These are phyloP conservation scores for Hibiscus trionum DNA, from an alignment of 345 rosid species.

Conservation along the genomic window DNA sequence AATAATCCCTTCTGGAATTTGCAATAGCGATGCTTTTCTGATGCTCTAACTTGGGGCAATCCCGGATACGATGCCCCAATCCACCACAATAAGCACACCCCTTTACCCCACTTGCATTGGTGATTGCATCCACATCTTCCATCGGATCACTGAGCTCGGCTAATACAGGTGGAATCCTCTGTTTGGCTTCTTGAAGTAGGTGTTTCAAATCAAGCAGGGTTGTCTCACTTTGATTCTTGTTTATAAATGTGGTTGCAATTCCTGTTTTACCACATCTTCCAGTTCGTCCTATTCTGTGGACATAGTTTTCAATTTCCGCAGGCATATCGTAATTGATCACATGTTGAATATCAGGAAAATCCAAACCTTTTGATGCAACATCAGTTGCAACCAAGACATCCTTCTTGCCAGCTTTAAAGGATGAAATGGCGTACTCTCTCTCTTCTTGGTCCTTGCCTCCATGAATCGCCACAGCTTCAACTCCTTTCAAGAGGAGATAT, in stretches of 20 bases:
- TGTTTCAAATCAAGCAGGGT: slow-evolving; percentile 83
- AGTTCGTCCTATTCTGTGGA: slow-evolving; percentile 87
- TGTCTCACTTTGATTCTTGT: slow-evolving; percentile 89
- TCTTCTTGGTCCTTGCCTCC: slow-evolving; percentile 97
- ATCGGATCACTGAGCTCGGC: slow-evolving; percentile 85
- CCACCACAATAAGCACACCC: slow-evolving; percentile 98
- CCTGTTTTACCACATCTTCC: slow-evolving; percentile 95
- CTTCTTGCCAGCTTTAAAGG: slow-evolving; percentile 76
- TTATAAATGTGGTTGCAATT: slow-evolving; percentile 85
- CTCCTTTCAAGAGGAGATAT: slow-evolving; percentile 86
- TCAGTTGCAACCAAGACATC: slow-evolving; percentile 90
- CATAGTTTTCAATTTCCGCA: slow-evolving; percentile 85
- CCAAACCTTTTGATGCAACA: slow-evolving; percentile 90
- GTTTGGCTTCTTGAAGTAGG: slow-evolving; percentile 81
- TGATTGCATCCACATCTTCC: slow-evolving; percentile 75
- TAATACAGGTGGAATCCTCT: slow-evolving; percentile 88
- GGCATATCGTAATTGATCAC: slow-evolving; percentile 96
- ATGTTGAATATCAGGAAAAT: slow-evolving; percentile 86
- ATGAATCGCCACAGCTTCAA: slow-evolving; percentile 87
- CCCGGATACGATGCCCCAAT: slow-evolving; percentile 79
- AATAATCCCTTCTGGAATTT: slow-evolving; percentile 77
- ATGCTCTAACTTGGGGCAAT: slow-evolving; percentile 87
- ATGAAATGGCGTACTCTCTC: slow-evolving; percentile 78
- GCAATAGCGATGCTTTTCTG: slow-evolving; percentile 81
- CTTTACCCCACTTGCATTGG: slow-evolving; percentile 71